phyloP scores from a whole-genome alignment of 306 rosid species.

The Pyrus betulifolia region DNA sequence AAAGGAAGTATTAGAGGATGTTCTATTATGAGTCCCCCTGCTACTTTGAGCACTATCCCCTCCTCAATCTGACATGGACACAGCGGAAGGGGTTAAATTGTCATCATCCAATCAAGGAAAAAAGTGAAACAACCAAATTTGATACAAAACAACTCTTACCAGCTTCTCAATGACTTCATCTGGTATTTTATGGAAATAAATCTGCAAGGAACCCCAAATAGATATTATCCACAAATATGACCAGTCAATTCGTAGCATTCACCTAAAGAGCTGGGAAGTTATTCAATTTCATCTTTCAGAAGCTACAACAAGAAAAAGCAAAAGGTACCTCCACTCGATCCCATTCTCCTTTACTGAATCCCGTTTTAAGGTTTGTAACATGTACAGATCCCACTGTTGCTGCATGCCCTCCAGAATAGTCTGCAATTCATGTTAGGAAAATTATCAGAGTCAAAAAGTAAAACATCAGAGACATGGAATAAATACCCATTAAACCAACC shows the following conservation, averaged over 20 bases:
- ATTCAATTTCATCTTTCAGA: not conserved
- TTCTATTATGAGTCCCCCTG: slow-evolving; percentile 90
- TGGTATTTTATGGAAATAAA: slow-evolving; percentile 81
- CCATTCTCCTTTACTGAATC: slow-evolving; percentile 80
- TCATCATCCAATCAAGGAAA: not conserved
- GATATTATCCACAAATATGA: slow-evolving; percentile 12
- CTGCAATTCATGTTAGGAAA: slow-evolving; percentile 31
- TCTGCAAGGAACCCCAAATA: slow-evolving; percentile 43
- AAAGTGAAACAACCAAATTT: slow-evolving; percentile 5
- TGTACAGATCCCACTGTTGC: slow-evolving; percentile 86
- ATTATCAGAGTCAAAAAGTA: not conserved
- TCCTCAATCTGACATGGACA: slow-evolving; percentile 59
- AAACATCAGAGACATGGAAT: not conserved
- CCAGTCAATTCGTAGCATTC: not conserved
- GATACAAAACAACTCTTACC: slow-evolving; percentile 41
- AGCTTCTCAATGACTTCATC: slow-evolving; percentile 74
- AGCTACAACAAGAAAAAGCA: not conserved
- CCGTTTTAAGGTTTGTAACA: slow-evolving; percentile 83
- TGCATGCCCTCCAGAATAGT: slow-evolving; percentile 78
- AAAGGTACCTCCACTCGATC: slow-evolving; percentile 75
- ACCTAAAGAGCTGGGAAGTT: not conserved
- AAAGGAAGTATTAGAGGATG: slow-evolving; percentile 74
- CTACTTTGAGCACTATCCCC: slow-evolving; percentile 76
- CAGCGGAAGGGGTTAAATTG: not conserved
- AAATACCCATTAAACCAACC: slow-evolving; percentile 33